Conservation (phyloP, 345 rosid genomes). For the Moricandia arvensis region DNA sequence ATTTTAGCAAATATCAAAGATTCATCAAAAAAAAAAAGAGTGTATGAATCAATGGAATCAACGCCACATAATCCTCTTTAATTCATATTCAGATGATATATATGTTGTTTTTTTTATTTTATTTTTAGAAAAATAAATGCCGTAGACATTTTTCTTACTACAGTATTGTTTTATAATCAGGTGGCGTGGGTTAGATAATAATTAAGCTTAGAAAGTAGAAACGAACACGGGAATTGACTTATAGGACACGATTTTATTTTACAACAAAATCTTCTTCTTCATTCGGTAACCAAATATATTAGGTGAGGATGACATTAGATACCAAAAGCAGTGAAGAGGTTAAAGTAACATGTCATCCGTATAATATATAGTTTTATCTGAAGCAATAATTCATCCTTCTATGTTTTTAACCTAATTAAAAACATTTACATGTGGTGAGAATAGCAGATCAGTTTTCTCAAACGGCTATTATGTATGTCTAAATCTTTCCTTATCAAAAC, state of each 20-base stretch:
- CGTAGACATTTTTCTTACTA: neutral
- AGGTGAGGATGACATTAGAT: neutral
- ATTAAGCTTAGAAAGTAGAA: neutral
- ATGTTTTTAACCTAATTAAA: neutral
- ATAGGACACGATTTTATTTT: neutral
- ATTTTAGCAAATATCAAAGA: neutral
- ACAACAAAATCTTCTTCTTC: neutral
- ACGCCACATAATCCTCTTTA: neutral
- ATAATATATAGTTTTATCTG: neutral
- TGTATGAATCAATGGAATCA: neutral
- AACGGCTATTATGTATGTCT: neutral
- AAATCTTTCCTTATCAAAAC: conserved; percentile 8
- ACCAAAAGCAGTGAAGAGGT: neutral
- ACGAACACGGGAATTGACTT: conserved; percentile 21
- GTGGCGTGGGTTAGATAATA: neutral
- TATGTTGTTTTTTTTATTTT: neutral
- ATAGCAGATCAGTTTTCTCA: neutral
- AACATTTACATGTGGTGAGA: no score
- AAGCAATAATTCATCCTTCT: neutral
- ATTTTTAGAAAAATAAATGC: neutral
- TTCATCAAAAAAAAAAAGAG: neutral
- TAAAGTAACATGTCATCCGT: neutral
- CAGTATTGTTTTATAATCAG: conserved; percentile 1
- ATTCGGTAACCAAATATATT: conserved; percentile 20
- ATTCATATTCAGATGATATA: neutral